These are phyloP conservation scores for Beauveria varroae DNA, from an alignment of 2,329 filamentous ascomycete genomes.

Conservation along the genomic window DNA sequence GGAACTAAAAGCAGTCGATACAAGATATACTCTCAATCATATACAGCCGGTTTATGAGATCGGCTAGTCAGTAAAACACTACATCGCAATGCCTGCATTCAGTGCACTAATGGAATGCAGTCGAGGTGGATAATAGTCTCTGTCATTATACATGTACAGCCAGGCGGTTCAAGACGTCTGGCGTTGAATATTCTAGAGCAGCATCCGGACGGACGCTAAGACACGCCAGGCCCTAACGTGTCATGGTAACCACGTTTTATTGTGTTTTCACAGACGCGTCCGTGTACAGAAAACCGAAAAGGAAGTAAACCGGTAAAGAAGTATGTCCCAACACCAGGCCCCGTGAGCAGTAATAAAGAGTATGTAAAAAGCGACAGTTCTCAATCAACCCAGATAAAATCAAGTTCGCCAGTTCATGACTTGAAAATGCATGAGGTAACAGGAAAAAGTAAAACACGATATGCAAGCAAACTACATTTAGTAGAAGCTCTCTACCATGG, in stretches of 20 bases:
- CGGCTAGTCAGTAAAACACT: too few species aligned
- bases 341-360: conserved; percentile 1
- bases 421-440: conserved; percentile 14
- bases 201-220: background rate
- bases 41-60: too few species aligned
- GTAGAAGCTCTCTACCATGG: conserved; percentile 99
- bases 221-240: background rate
- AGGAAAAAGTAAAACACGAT: conserved; percentile 9
- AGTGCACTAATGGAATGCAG: background rate
- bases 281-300: conserved; percentile 5
- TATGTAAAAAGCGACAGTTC: background rate
- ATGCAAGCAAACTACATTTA: conserved; percentile 35
- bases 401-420: conserved; percentile 4
- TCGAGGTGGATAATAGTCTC: background rate
- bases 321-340: conserved; percentile 12
- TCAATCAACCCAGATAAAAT: conserved; percentile 9
- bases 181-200: conserved; percentile 9
- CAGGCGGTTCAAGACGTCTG: background rate
- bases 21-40: background rate
- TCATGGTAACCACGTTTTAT: background rate
- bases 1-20: background rate
- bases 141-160: conserved; percentile 9
- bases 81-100: background rate
- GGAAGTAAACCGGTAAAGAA: conserved; percentile 6
- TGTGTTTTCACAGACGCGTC: background rate